phyloP scores from a whole-genome alignment of 306 rosid species.

The Benincasa hispida region DNA sequence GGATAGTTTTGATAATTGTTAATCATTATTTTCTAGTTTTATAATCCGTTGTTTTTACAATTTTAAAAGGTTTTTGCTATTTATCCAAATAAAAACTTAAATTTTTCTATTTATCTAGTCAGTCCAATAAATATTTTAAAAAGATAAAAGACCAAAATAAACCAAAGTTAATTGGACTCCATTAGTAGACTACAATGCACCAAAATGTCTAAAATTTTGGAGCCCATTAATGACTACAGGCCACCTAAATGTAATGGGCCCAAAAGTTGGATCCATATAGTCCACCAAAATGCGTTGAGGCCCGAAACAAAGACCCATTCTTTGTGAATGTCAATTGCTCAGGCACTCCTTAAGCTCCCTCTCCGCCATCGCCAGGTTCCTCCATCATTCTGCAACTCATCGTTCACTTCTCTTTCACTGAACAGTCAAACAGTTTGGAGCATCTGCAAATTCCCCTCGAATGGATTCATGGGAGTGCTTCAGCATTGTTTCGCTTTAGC shows the following conservation, averaged over 20 bases:
- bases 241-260: not conserved
- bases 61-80: too few relatives aligned
- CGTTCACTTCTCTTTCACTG: not conserved
- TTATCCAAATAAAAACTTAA: too few relatives aligned
- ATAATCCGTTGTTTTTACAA: too few relatives aligned
- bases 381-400: not conserved
- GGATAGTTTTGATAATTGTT: too few relatives aligned
- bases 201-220: too few relatives aligned
- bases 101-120: too few relatives aligned
- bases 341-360: not conserved
- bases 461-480: not conserved
- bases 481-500: conserved; percentile 8
- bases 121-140: too few relatives aligned
- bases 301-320: not conserved
- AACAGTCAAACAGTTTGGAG: not conserved
- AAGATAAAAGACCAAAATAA: too few relatives aligned
- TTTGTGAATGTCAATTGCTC: not conserved
- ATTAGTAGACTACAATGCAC: too few relatives aligned
- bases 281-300: not conserved
- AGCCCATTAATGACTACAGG: too few relatives aligned
- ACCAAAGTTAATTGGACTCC: too few relatives aligned
- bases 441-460: not conserved
- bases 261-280: not conserved
- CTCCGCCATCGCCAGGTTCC: not conserved
- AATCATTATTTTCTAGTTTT: too few relatives aligned